Base-by-base conservation (phyloP, 108 stramenopile genomes). In the Aurantiochytrium sp. region DNA sequence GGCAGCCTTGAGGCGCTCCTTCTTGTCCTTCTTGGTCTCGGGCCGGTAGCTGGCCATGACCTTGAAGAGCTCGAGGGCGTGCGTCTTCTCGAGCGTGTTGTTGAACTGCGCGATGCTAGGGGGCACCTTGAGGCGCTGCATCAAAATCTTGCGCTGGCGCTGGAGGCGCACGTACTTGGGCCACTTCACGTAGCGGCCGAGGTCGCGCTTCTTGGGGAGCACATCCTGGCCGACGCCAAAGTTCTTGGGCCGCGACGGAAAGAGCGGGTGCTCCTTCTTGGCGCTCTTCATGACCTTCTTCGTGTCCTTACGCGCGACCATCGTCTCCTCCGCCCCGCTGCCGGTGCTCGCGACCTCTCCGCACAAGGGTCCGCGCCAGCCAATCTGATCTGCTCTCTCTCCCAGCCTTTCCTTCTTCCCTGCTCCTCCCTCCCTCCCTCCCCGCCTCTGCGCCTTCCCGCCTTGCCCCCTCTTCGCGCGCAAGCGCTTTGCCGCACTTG, bases 91-190 rank as follows among this genome's bases (percentile, higher is more conserved):
- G 90, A 99, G 92, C 72, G 97, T 90, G 95, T 97, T 96, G 95
- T 93, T 96, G 96, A 99, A 99, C 95, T 99, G 98, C 95, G 98
- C 96, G 93, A 99, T 94, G 90, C 96, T 92, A 72, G 98, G 98
- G 72, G 99, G 99, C 53, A 98, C 97, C 96, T 99, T 99, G 43
- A 99, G 95, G 87, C 99, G 97, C 89, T 99, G 97, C 94, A 97
- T 96, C 58, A 99, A 93, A 44, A 99, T 97, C 91, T 98, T 97
- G 87, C 97, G 96, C 94, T 99, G 99, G 76, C 99, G 96, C 93
- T 99, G 99, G 93, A 99, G 93, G 88, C 99, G 96, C 51, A 99
- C 97, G 90, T 99, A 98, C 76, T 95, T 91, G 60, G 99, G 99
- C 99, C 99, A 99, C 72, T 94, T 94, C 83, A 99, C 99, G 90